These are phyloP conservation scores for Cordyceps cateniannulata DNA, from an alignment of 2,329 filamentous ascomycete species.

Conservation along the genomic window DNA sequence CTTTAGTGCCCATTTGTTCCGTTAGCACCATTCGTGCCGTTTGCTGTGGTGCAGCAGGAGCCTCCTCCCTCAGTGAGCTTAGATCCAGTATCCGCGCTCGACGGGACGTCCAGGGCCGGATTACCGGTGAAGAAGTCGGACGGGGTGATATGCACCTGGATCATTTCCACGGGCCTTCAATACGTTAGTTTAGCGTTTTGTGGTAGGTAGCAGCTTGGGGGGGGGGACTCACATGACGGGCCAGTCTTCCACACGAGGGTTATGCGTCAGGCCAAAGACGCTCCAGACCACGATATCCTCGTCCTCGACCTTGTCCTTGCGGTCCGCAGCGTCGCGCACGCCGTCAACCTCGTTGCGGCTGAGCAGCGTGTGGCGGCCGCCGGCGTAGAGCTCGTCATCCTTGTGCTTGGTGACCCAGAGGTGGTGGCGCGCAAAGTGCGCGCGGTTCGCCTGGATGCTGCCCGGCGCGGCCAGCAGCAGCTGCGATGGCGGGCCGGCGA, in stretches of 20 bases:
- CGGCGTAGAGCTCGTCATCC: constrained; percentile 40
- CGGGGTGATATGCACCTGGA: constrained; percentile 38
- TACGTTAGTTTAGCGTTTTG: too few relatives aligned
- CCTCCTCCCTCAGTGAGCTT: constrained; percentile 9
- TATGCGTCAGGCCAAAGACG: constrained; percentile 56
- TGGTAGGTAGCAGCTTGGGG: too few relatives aligned
- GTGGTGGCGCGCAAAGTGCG: constrained; percentile 37
- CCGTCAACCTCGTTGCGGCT: constrained; percentile 28
- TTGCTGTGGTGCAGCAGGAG: constrained; percentile 4
- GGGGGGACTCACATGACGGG: constrained; percentile 50
- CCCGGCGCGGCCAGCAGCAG: constrained; percentile 33
- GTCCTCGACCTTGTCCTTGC: constrained; percentile 41
- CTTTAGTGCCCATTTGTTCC: neutral
- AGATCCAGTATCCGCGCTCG: constrained; percentile 22
- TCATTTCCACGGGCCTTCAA: constrained; percentile 46
- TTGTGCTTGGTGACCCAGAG: constrained; percentile 40
- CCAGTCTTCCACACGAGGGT: constrained; percentile 61
- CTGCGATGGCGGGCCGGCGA: constrained; percentile 34
- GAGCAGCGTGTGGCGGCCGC: constrained; percentile 37
- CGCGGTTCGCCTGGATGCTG: constrained; percentile 33
- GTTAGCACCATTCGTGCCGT: neutral
- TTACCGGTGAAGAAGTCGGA: constrained; percentile 44
- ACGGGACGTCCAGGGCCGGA: constrained; percentile 40
- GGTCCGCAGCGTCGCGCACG: constrained; percentile 33
- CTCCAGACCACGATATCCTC: constrained; percentile 52